These are phyloP conservation scores for Hypoxylon sp. DNA, from an alignment of 2,329 filamentous ascomycete species.

Conservation along the genomic window DNA sequence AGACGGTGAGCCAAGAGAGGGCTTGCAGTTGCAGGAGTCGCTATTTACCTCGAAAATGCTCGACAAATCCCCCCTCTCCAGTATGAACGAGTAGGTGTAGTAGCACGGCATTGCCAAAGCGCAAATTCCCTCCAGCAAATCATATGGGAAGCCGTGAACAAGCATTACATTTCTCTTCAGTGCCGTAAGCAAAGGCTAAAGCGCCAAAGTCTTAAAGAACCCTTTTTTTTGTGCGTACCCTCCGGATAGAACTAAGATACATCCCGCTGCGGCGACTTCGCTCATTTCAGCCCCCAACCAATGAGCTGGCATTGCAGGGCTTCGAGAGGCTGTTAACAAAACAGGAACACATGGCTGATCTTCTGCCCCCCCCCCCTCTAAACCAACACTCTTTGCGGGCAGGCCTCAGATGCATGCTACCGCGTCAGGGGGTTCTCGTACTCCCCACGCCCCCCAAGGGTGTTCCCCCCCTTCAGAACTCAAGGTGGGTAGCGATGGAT, in stretches of 20 bases:
- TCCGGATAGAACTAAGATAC: slow-evolving; percentile 39
- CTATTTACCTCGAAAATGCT: slow-evolving; percentile 3
- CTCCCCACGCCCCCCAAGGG: slow-evolving; percentile 30
- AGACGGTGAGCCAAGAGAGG: slow-evolving; percentile 39
- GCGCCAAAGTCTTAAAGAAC: slow-evolving; percentile 27
- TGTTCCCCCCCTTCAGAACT: slow-evolving; percentile 20
- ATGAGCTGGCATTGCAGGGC: slow-evolving; percentile 38
- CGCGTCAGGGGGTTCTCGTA: slow-evolving; percentile 22
- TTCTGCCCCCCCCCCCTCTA: slow-evolving; percentile 27
- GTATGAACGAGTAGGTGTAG: slow-evolving; percentile 32
- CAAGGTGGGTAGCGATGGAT: slow-evolving; percentile 32
- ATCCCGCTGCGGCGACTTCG: slow-evolving; percentile 40
- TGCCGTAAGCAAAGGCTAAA: slow-evolving; percentile 1
- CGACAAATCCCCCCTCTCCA: slow-evolving; percentile 35
- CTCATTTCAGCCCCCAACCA: slow-evolving; percentile 42
- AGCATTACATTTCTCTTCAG: slow-evolving; percentile 15
- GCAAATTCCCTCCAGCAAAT: slow-evolving; percentile 16
- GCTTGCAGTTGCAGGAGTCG: slow-evolving; percentile 28
- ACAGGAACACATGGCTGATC: slow-evolving; percentile 40
- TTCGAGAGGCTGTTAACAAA: slow-evolving; percentile 46
- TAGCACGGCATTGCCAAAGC: slow-evolving; percentile 33
- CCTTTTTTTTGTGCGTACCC: slow-evolving; percentile 32
- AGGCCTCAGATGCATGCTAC: slow-evolving; percentile 33
- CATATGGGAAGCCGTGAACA: slow-evolving; percentile 27
- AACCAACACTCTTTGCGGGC: slow-evolving; percentile 30